Evolutionary conservation across 2,329 filamentous ascomycete genomes (phyloP).

Genomic region (Diplodia intermedia): DNA sequence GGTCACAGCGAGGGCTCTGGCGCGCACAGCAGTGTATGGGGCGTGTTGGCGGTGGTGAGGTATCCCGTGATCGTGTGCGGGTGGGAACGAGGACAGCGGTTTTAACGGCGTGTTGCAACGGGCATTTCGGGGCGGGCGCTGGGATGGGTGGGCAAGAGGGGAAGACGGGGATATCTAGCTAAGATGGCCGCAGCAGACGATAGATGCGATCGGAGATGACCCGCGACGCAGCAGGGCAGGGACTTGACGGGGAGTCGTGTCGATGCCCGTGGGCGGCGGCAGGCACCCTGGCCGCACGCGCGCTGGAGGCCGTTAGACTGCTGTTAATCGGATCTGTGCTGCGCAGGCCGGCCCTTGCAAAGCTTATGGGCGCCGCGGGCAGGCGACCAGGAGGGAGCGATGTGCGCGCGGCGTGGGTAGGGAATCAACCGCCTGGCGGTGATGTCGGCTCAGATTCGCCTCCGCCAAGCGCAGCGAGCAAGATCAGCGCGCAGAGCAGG

Average conservation of each 20-base stretch:
- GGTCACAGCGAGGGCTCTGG: constrained; percentile 1
- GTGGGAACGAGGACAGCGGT: constrained; percentile 17
- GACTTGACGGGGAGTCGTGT: constrained; percentile 25
- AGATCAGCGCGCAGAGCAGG: constrained; percentile 29
- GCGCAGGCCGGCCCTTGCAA: constrained; percentile 27
- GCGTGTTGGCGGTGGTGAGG: constrained; percentile 5
- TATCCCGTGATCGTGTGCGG: constrained; percentile 25
- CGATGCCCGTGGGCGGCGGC: constrained; percentile 26
- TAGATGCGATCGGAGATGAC: constrained; percentile 50
- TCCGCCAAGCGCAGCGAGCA: constrained; percentile 21
- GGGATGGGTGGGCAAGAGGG: constrained; percentile 30
- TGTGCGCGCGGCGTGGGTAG: constrained; percentile 22
- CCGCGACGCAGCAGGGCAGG: constrained; percentile 34
- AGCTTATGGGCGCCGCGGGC: constrained; percentile 30
- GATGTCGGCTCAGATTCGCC: constrained; percentile 27
- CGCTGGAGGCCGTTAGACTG: constrained; percentile 28
- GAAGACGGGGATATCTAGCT: constrained; percentile 38
- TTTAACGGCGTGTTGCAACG: constrained; percentile 29
- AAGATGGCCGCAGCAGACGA: constrained; percentile 32
- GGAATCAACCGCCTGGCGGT: constrained; percentile 16
- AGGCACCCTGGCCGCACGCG: constrained; percentile 28
- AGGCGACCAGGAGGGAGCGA: constrained; percentile 26
- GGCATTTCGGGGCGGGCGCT: constrained; percentile 26
- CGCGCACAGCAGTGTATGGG: constrained; percentile 5
- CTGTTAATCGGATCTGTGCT: constrained; percentile 31